These are phyloP conservation scores for Neofusicoccum parvum DNA, from an alignment of 2,329 filamentous ascomycete species.

Conservation along the genomic window DNA sequence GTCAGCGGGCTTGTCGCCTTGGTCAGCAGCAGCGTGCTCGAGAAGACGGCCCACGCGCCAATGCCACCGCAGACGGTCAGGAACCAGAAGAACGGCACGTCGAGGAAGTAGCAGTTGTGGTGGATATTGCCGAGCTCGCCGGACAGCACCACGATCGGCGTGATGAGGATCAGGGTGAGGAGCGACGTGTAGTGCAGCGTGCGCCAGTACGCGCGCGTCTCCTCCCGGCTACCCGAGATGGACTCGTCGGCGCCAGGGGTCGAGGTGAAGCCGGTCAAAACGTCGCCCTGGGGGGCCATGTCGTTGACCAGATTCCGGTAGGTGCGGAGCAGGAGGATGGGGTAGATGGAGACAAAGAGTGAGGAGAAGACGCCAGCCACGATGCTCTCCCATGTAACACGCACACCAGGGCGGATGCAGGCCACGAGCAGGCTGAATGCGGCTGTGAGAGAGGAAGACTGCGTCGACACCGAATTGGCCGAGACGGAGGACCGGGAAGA, in stretches of 20 bases:
- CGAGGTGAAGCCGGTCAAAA: slow-evolving; percentile 43
- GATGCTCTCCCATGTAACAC: slow-evolving; percentile 55
- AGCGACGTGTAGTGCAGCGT: slow-evolving; percentile 56
- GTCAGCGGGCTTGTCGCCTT: slow-evolving; percentile 55
- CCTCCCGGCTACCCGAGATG: slow-evolving; percentile 41
- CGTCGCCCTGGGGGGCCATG: slow-evolving; percentile 48
- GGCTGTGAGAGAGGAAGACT: slow-evolving; percentile 54
- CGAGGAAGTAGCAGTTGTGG: slow-evolving; percentile 57
- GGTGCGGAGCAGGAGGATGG: slow-evolving; percentile 53
- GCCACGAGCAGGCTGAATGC: slow-evolving; percentile 55
- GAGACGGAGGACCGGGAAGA: slow-evolving; percentile 50
- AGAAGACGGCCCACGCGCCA: slow-evolving; percentile 53
- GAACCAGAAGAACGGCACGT: slow-evolving; percentile 59
- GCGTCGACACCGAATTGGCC: slow-evolving; percentile 49
- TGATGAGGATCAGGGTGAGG: slow-evolving; percentile 51
- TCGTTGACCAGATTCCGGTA: slow-evolving; percentile 51
- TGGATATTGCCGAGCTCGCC: slow-evolving; percentile 53
- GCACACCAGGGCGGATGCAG: slow-evolving; percentile 47
- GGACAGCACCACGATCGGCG: slow-evolving; percentile 53
- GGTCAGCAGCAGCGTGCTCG: slow-evolving; percentile 50
- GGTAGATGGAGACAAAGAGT: slow-evolving; percentile 55
- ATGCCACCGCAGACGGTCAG: slow-evolving; percentile 53
- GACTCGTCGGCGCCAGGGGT: slow-evolving; percentile 4
- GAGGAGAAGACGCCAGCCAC: slow-evolving; percentile 57
- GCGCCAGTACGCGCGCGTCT: slow-evolving; percentile 55